These are phyloP conservation scores for Fusarium sp. DNA, from an alignment of 2,329 filamentous ascomycete genomes.

Conservation along the genomic window DNA sequence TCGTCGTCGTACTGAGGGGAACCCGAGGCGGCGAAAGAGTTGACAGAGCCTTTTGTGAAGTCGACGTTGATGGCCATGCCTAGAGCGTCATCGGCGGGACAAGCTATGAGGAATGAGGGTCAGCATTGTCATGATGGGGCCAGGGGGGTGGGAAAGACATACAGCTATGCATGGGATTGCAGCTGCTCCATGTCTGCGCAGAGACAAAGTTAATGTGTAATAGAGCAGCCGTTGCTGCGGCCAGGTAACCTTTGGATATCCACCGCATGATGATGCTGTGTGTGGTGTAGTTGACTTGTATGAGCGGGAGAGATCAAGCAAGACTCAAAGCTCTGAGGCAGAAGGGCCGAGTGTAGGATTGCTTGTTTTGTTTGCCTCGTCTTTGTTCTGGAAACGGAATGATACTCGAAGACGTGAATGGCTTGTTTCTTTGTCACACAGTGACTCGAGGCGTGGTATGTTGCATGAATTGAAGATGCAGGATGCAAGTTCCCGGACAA, in stretches of 20 bases:
- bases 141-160: conserved; percentile 23
- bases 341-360: neutral
- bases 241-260: conserved; percentile 23
- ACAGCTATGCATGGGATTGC: conserved; percentile 54
- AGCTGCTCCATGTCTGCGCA: conserved; percentile 56
- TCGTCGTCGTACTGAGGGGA: conserved; percentile 78
- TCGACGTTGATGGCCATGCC: conserved; percentile 86
- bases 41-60: conserved; percentile 81
- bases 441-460: neutral
- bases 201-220: conserved; percentile 39
- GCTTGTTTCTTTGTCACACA: neutral
- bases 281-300: neutral
- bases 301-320: neutral
- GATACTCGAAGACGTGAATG: neutral
- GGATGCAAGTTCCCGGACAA: conserved; percentile 21
- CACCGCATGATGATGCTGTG: conserved; percentile 41
- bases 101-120: conserved; percentile 55
- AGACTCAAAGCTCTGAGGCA: neutral
- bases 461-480: conserved; percentile 1
- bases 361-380: neutral
- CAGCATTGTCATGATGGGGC: conserved; percentile 1
- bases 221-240: conserved; percentile 39
- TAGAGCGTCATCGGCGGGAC: conserved; percentile 82
- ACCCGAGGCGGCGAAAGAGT: conserved; percentile 80
- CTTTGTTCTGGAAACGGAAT: neutral